Evolutionary conservation across 1,284 basidiomycete genomes (phyloP).

Genomic region (Irpex lacteus): DNA sequence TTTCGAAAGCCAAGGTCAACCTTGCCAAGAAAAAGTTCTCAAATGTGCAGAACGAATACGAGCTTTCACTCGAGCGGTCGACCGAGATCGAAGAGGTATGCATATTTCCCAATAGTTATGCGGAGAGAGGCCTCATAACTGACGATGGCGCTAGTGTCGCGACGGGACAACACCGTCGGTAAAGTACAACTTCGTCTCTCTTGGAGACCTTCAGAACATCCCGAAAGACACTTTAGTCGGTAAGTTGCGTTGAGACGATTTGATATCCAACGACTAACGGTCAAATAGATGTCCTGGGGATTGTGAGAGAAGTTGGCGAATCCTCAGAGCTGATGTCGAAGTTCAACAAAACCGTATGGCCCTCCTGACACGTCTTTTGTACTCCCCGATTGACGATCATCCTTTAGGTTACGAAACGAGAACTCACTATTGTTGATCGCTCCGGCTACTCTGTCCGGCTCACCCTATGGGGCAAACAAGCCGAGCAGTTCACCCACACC

Average conservation of each 20-base stretch:
- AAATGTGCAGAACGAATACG: conserved; percentile 91
- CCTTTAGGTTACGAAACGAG: conserved; percentile 80
- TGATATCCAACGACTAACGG: conserved; percentile 28
- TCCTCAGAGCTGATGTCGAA: conserved; percentile 73
- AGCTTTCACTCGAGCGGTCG: conserved; percentile 82
- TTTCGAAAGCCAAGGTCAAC: conserved; percentile 89
- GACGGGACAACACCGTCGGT: conserved; percentile 77
- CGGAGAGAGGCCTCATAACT: neutral
- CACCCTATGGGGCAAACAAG: conserved; percentile 96
- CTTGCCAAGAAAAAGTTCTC: conserved; percentile 98
- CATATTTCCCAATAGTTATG: neutral
- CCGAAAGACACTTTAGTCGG: conserved; percentile 80
- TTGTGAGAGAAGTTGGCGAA: conserved; percentile 80
- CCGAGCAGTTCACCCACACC: conserved; percentile 70
- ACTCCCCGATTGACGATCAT: neutral
- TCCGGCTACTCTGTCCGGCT: conserved; percentile 80
- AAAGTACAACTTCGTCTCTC: conserved; percentile 80
- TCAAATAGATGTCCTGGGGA: conserved; percentile 75
- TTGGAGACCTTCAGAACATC: conserved; percentile 61
- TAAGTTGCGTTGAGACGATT: conserved; percentile 34
- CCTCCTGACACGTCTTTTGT: neutral
- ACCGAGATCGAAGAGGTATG: conserved; percentile 82
- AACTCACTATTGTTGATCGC: conserved; percentile 86
- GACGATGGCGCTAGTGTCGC: conserved; percentile 52
- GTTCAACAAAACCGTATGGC: conserved; percentile 62